Evolutionary conservation across 805 yeast genomes (phyloP).

Genomic region (Hanseniaspora valbyensis): DNA sequence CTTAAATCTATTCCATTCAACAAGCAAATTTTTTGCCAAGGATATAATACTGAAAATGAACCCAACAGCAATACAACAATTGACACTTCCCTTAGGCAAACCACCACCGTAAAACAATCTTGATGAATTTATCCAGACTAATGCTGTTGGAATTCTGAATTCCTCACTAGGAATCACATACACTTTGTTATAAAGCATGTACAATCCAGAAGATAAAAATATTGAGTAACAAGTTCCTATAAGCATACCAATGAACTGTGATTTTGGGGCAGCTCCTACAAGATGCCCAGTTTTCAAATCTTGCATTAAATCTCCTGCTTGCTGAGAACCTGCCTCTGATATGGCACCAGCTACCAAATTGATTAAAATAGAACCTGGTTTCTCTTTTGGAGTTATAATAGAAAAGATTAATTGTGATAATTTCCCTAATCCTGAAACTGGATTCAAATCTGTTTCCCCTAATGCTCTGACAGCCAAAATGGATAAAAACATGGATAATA

Average conservation of each 20-base stretch:
- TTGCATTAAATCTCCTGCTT: constrained; percentile 97
- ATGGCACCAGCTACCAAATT: constrained; percentile 92
- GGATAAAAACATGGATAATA: constrained; percentile 67
- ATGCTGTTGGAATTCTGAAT: constrained; percentile 87
- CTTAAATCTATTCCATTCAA: constrained; percentile 30
- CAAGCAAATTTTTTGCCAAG: constrained; percentile 47
- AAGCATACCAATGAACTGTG: constrained; percentile 83
- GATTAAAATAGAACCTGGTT: constrained; percentile 71
- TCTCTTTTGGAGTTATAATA: constrained; percentile 55
- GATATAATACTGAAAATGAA: constrained; percentile 58
- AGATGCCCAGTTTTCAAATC: constrained; percentile 90
- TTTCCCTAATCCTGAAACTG: constrained; percentile 94
- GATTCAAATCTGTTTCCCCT: constrained; percentile 94
- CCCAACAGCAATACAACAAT: constrained; percentile 52
- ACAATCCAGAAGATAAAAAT: constrained; percentile 67
- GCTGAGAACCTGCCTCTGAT: constrained; percentile 98
- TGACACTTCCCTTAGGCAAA: constrained; percentile 65
- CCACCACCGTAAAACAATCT: constrained; percentile 85
- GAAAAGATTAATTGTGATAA: constrained; percentile 85
- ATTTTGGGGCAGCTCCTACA: constrained; percentile 81
- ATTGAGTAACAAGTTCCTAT: constrained; percentile 83
- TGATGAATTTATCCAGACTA: constrained; percentile 94
- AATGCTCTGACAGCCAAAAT: constrained; percentile 83
- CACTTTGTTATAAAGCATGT: constrained; percentile 65
- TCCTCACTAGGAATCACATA: constrained; percentile 75